Evolutionary conservation across 75 land plant genomes (phyloP).

Genomic region (Sequoiadendron giganteum): DNA sequence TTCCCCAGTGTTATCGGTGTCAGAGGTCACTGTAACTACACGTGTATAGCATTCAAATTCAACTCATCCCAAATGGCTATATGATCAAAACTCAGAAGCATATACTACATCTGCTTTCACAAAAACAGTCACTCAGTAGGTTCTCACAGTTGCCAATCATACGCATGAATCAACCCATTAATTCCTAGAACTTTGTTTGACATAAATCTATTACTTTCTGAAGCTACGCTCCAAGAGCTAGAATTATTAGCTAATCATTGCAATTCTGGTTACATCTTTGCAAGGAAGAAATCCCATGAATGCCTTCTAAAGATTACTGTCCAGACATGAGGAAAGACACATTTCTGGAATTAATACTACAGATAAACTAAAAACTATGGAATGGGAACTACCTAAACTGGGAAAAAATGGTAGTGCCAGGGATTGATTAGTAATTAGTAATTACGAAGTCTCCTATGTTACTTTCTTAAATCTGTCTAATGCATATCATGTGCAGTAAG

Average conservation of each 20-base stretch:
- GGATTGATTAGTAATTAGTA: background rate
- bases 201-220: conserved; percentile 1
- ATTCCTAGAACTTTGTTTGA: background rate
- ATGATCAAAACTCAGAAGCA: background rate
- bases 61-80: background rate
- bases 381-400: background rate
- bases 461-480: background rate
- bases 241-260: background rate
- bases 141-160: background rate
- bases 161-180: background rate
- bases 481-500: background rate
- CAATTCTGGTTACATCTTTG: background rate
- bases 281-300: background rate
- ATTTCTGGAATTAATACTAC: background rate
- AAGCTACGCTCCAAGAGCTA: background rate
- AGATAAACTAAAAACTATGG: background rate
- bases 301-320: background rate
- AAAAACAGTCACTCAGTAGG: background rate
- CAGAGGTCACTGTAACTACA: background rate
- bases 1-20: background rate
- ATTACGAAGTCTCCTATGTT: background rate
- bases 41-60: background rate
- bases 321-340: background rate
- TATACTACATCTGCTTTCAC: background rate
- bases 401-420: background rate